Conservation (phyloP, 2,329 filamentous ascomycete genomes). For the Monosporascus ibericus region DNA sequence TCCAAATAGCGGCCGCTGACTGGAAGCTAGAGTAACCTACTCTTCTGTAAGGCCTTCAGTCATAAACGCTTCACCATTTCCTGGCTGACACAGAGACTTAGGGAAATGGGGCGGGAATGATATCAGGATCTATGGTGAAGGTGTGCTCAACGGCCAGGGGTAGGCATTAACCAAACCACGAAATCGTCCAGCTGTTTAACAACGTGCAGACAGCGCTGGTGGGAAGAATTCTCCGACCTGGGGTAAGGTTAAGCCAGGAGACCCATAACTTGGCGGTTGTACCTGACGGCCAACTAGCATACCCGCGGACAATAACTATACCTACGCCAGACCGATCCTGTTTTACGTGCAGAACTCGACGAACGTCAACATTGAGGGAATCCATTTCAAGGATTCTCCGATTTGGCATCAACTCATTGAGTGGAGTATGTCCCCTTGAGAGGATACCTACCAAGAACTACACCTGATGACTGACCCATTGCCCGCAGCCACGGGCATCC, state of each 20-base stretch:
- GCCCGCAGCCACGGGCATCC: constrained; percentile 35
- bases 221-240: constrained; percentile 33
- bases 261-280: no score
- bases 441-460: no score
- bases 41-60: no score
- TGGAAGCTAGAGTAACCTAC: no score
- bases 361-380: constrained; percentile 49
- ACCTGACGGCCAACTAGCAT: no score
- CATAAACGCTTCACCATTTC: no score
- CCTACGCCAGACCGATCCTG: constrained; percentile 52
- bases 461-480: no score
- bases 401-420: constrained; percentile 61
- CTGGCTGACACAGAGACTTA: constrained; percentile 46
- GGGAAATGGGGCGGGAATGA: constrained; percentile 59
- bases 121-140: constrained; percentile 53
- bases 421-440: constrained; percentile 26
- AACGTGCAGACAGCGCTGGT: constrained; percentile 28
- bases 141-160: constrained; percentile 51
- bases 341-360: constrained; percentile 58
- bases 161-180: no score
- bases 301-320: constrained; percentile 45
- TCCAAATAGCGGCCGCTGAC: no score
- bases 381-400: constrained; percentile 54
- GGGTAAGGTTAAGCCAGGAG: constrained; percentile 22
- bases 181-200: no score